A percentile compares a stretch with the other conserved stretches of the same genome.
Evolutionary conservation across 2,329 filamentous ascomycete genomes (phyloP).

Genomic region (Tolypocladium tundrense): DNA sequence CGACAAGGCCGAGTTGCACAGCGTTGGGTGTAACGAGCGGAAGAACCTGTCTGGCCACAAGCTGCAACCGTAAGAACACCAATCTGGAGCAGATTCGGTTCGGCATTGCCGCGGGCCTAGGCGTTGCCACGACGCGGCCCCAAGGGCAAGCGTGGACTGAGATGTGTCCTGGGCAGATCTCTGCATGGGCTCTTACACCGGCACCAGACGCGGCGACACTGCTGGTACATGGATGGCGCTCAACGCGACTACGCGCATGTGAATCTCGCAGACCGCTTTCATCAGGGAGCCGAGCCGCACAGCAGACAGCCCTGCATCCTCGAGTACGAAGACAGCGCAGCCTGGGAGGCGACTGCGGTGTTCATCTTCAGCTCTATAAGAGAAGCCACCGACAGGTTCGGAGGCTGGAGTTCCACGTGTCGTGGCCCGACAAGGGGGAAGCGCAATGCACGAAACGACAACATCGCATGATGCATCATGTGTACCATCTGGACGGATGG

Average conservation of each 20-base stretch:
- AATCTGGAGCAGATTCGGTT: too few relatives aligned
- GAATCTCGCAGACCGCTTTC: background rate
- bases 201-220: background rate
- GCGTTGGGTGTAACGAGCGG: background rate
- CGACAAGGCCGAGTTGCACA: background rate
- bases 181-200: background rate
- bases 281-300: background rate
- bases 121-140: background rate
- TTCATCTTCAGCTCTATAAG: background rate
- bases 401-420: background rate
- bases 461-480: background rate
- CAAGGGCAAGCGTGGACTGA: background rate
- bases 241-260: too few relatives aligned
- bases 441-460: background rate
- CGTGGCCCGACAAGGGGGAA: background rate
- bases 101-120: background rate
- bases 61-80: too few relatives aligned
- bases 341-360: background rate
- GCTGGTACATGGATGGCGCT: too few relatives aligned
- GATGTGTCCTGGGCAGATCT: background rate
- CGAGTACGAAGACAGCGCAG: background rate
- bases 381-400: background rate
- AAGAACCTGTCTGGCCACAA: too few relatives aligned
- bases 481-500: background rate
- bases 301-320: background rate